Base-by-base conservation (phyloP, 192 early-diverging fungal species). In the Rhizophagus prolifer region DNA sequence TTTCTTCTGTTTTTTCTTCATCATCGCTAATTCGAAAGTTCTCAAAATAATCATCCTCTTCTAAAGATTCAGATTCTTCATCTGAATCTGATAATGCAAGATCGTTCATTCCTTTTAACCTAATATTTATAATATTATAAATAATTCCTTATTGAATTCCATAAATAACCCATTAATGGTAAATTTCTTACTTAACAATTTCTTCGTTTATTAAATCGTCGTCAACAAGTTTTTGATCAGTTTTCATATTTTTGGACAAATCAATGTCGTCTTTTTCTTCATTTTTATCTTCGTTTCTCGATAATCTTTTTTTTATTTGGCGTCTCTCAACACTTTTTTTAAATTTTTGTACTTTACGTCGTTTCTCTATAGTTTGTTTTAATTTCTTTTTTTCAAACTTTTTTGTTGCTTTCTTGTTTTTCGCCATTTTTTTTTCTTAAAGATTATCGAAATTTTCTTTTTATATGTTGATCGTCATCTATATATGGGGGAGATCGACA, bases 381-480 rank as follows among this genome's bases (percentile, higher is more conserved):
- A 94, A 83, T 65, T 93, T 86, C 77, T 90, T 90, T 84, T 93
- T 91, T 75, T 91, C 88, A 79, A 91, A 95, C 86, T 92, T 93
- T 76, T 88, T 91, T 9, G 91, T 94, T 16, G 87, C 77, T 82
- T 95, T 95, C 79, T 83, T 90, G 62, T 80, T 82, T 77, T 89
- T 88, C 70, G 83, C 86, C 87, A 90, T 90, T 46, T 46, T 79
- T 71, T 79, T 21, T 25, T 38, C 6, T 73, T 25, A 54, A 7
- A 54, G 50, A 54, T 54, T 19, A 54, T 54, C 50, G 7, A 54
- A 54, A 21, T 38, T 38, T 36, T 38, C 7, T 38, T 38, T 34
- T 34, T 34, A 34, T 34, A 0, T 38, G 36, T 38, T 38, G 36
- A 38, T 38, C 36, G 36, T 38, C 36, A 38, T 38, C 31, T 34